Evolutionary conservation across 805 yeast genomes (phyloP), one percentile per base, ranked within the genome.

Genomic region (Candida arabinofermentans): DNA sequence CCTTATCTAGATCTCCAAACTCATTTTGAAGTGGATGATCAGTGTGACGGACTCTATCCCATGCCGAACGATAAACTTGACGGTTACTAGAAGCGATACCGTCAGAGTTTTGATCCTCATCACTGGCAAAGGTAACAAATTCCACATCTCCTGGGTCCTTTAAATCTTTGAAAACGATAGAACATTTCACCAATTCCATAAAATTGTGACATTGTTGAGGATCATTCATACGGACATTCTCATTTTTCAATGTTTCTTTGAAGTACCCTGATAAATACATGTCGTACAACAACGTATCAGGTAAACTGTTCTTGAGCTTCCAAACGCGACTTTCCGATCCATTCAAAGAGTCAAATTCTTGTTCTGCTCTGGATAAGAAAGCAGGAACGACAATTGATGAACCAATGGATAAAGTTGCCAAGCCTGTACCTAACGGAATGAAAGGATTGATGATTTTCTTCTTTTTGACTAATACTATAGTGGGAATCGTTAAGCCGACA

Each of bases 41-140:
- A 17, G 27, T 30, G 17, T 41, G 33, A 33, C 58, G 40, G 12
- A 55, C 50, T 29, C 46, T 53, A 34, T 50, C 55, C 59, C 59
- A 55, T 9, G 54, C 46, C 4, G 32, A 29, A 12, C 19, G 9
- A 14, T 29, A 29, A 8, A 14, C 32, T 29, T 29, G 18, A 14
- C 18, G n/a, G n/a, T n/a, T n/a, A n/a, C n/a, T n/a, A n/a, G n/a
- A n/a, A n/a, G n/a, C n/a, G n/a, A 10, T 7, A 29, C 16, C 32
- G 18, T 29, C 32, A 16, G n/a, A 29, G 18, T 19, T 8, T n/a
- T 29, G 19, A n/a, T 14, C 32, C 6, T 29, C 32, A 29, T n/a
- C n/a, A n/a, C n/a, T n/a, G n/a, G n/a, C n/a, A n/a, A n/a, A n/a
- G n/a, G n/a, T n/a, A n/a, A n/a, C n/a, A n/a, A n/a, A n/a, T n/a